A percentile compares a stretch with the other conserved stretches of the same genome.
Conservation (phyloP, 768 basidiomycete genomes). For the Trametes cubensis region DNA sequence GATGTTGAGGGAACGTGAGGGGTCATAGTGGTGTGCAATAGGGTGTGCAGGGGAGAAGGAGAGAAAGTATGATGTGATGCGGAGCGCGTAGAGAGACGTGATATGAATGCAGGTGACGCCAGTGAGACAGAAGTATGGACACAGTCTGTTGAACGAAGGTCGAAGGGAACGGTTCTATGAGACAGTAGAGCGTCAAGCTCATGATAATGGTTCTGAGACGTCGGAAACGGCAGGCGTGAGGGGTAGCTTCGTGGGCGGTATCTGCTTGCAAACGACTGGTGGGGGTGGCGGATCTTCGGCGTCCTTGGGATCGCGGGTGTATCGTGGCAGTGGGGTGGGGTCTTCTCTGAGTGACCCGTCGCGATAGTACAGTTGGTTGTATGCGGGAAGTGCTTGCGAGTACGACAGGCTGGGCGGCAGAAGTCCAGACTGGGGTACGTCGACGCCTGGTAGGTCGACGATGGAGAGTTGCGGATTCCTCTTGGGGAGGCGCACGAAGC, state of each 20-base stretch:
- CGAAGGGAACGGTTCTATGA: neutral
- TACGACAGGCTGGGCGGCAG: slow-evolving; percentile 24
- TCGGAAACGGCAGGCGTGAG: neutral
- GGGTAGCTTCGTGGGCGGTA: slow-evolving; percentile 8
- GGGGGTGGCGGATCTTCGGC: slow-evolving; percentile 4
- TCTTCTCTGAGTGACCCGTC: slow-evolving; percentile 78
- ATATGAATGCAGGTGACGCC: neutral
- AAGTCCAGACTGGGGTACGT: slow-evolving; percentile 30
- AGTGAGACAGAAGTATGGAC: neutral
- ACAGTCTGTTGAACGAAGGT: neutral
- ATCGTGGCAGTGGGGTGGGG: slow-evolving; percentile 50
- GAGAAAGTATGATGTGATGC: neutral
- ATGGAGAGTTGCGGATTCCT: slow-evolving; percentile 1
- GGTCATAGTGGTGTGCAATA: slow-evolving; percentile 2
- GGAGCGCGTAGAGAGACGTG: slow-evolving; percentile 1
- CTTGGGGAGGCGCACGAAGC: slow-evolving; percentile 26
- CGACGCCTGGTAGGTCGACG: slow-evolving; percentile 13
- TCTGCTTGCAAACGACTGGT: slow-evolving; percentile 17
- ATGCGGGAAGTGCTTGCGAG: slow-evolving; percentile 58
- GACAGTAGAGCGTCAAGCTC: slow-evolving; percentile 2
- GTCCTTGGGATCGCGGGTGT: slow-evolving; percentile 24
- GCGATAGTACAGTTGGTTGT: slow-evolving; percentile 74
- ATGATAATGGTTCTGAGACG: neutral
- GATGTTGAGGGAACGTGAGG: slow-evolving; percentile 2
- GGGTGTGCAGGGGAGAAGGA: neutral